Conservation (phyloP, 129 eudicot species). For the Mikania micrantha region DNA sequence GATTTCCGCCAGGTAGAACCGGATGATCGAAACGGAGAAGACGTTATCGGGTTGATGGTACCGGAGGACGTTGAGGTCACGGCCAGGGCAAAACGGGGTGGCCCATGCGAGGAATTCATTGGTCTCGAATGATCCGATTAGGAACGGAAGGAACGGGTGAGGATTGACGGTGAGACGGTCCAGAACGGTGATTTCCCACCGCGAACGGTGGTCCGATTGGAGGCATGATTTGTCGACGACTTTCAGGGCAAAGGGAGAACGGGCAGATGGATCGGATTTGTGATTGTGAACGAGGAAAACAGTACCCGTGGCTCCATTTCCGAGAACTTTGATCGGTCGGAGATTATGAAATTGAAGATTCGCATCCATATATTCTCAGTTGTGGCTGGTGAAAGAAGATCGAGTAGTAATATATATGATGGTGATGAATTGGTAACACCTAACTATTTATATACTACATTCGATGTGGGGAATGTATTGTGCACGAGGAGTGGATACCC, state of each 20-base stretch:
- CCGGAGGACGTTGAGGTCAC: constrained; percentile 67
- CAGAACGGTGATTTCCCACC: constrained; percentile 75
- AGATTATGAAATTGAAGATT: constrained; percentile 37
- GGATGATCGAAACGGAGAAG: constrained; percentile 53
- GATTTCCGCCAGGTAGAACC: constrained; percentile 73
- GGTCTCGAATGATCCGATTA: constrained; percentile 51
- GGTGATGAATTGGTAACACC: too few relatives aligned
- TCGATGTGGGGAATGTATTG: too few relatives aligned
- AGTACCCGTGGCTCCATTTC: constrained; percentile 90
- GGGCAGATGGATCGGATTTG: constrained; percentile 38
- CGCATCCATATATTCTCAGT: constrained; percentile 32
- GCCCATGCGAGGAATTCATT: constrained; percentile 62
- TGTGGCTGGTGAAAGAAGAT: neutral
- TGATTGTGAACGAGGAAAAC: constrained; percentile 67
- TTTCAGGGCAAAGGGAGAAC: constrained; percentile 68
- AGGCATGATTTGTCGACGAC: constrained; percentile 57
- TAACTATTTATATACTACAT: neutral
- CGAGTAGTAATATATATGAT: neutral
- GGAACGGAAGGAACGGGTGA: constrained; percentile 64
- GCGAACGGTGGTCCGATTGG: constrained; percentile 74
- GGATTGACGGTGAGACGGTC: constrained; percentile 18
- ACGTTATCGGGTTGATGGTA: constrained; percentile 58
- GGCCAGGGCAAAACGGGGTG: constrained; percentile 73
- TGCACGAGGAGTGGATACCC: too few relatives aligned
- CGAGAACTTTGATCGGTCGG: constrained; percentile 56